These are phyloP conservation scores for Astraeus odoratus DNA, from an alignment of 768 basidiomycete genomes.

Conservation along the genomic window DNA sequence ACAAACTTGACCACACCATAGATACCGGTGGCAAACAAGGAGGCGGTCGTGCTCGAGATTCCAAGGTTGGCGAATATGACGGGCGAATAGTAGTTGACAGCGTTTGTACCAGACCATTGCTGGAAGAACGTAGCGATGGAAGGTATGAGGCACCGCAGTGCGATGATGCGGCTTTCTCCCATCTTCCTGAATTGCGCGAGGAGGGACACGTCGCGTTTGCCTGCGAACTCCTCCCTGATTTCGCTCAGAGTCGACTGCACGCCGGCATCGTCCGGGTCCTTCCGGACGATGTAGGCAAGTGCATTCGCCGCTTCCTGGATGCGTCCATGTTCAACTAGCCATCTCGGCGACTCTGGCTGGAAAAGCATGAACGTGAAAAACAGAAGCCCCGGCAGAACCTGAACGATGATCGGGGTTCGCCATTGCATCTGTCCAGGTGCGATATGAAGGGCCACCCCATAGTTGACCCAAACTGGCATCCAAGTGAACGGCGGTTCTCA, in stretches of 20 bases:
- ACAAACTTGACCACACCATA: constrained; percentile 36
- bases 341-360: constrained; percentile 37
- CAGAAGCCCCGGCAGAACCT: constrained; percentile 34
- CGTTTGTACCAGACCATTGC: constrained; percentile 37
- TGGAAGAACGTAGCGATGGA: constrained; percentile 29
- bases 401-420: constrained; percentile 31
- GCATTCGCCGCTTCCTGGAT: constrained; percentile 28
- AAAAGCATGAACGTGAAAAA: constrained; percentile 31
- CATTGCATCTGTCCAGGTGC: constrained; percentile 27
- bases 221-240: constrained; percentile 29
- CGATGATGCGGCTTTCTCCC: constrained; percentile 25
- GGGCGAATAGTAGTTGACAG: constrained; percentile 36
- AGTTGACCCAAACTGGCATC: constrained; percentile 31
- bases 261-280: constrained; percentile 17
- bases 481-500: too few species aligned
- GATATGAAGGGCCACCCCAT: constrained; percentile 22
- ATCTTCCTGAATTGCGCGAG: constrained; percentile 27
- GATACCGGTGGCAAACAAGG: constrained; percentile 35
- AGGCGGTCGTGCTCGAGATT: constrained; percentile 21
- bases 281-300: constrained; percentile 24
- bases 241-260: constrained; percentile 28
- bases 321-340: constrained; percentile 31
- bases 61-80: constrained; percentile 31
- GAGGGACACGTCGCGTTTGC: constrained; percentile 21
- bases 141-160: constrained; percentile 27